Conservation (phyloP, 108 stramenopile species). For the Cyclotella baltica region DNA sequence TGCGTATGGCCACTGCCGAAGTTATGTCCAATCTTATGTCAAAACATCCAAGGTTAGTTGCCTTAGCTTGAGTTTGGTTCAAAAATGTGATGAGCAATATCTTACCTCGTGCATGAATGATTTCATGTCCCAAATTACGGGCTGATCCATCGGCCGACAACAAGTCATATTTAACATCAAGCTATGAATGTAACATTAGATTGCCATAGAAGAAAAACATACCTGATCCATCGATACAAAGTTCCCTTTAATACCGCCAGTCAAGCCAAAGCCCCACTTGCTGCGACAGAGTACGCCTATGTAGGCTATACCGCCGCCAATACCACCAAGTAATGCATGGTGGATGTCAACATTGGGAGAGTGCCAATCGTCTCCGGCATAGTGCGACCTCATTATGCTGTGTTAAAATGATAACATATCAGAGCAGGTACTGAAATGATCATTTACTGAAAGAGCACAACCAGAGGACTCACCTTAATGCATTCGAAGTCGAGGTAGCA, state of each 20-base stretch:
- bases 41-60: not conserved
- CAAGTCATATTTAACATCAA: no score
- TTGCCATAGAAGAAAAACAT: no score
- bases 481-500: not conserved
- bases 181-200: no score
- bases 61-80: no score
- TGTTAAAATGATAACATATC: not conserved
- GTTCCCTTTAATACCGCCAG: slow-evolving; percentile 5
- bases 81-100: no score
- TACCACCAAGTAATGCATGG: slow-evolving; percentile 14
- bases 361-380: not conserved
- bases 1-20: slow-evolving; percentile 20
- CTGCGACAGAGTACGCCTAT: slow-evolving; percentile 20
- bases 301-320: slow-evolving; percentile 31
- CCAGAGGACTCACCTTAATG: not conserved
- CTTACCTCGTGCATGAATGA: slow-evolving; percentile 20
- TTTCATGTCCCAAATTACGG: slow-evolving; percentile 34
- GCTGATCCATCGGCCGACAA: not conserved
- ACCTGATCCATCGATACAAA: not conserved
- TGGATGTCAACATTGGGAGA: slow-evolving; percentile 14
- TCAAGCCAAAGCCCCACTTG: slow-evolving; percentile 11
- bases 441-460: not conserved
- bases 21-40: slow-evolving; percentile 18
- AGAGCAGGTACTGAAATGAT: not conserved
- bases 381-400: slow-evolving; percentile 8